These are phyloP conservation scores for Lecanicillium sp. DNA, from an alignment of 2,329 filamentous ascomycete genomes.

Conservation along the genomic window DNA sequence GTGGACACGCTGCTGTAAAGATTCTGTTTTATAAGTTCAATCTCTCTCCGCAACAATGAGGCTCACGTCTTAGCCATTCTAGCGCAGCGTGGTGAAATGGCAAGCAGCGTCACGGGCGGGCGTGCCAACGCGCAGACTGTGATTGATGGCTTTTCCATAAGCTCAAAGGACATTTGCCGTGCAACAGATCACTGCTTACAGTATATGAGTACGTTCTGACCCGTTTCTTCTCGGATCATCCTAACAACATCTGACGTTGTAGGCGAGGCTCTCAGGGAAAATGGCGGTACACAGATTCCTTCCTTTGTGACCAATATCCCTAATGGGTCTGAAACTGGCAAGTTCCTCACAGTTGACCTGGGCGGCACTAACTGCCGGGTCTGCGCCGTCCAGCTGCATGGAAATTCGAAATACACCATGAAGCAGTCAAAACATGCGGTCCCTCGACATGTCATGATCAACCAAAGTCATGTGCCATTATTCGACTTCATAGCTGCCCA, in stretches of 20 bases:
- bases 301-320: slow-evolving; percentile 73
- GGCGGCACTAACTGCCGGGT: slow-evolving; percentile 31
- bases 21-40: neutral
- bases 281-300: slow-evolving; percentile 67
- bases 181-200: slow-evolving; percentile 4
- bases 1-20: neutral
- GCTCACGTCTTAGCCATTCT: neutral
- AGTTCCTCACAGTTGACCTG: slow-evolving; percentile 28
- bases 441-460: slow-evolving; percentile 19
- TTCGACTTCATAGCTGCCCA: slow-evolving; percentile 70
- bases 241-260: slow-evolving; percentile 2
- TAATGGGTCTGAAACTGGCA: slow-evolving; percentile 68
- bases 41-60: neutral
- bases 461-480: slow-evolving; percentile 45
- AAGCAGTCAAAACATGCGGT: slow-evolving; percentile 46
- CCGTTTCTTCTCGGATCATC: neutral
- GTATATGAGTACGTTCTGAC: slow-evolving; percentile 6
- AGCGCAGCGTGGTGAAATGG: neutral
- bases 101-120: neutral
- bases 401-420: slow-evolving; percentile 64
- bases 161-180: neutral
- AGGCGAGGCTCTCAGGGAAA: slow-evolving; percentile 48
- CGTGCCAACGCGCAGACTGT: neutral
- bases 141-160: neutral
- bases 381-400: slow-evolving; percentile 33